Evolutionary conservation across 176 grass and related monocot genomes (phyloP), one percentile per base, ranked within the genome.

Genomic region (Thalia dealbata): DNA sequence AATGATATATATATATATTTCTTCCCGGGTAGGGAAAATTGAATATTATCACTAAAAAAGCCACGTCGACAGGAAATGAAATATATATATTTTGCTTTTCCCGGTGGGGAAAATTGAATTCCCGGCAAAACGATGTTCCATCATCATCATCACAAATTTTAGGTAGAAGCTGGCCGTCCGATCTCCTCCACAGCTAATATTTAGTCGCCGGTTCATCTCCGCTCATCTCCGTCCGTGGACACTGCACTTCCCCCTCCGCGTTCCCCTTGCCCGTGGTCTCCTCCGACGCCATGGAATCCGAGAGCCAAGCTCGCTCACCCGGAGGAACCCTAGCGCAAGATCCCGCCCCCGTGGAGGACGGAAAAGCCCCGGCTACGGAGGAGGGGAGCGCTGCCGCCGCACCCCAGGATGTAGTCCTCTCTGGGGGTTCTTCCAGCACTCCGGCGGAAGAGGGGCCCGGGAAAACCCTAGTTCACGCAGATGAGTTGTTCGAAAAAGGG

Each of bases 401-500:
- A 3, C 43, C 14, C 11, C n/a, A 18, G 26, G 44, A 14, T 21
- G 25, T 24, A 43, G n/a, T 15, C 30, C 11, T 19, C 30, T 26
- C 52, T 43, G 67, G 51, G 52, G 67, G 41, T 60, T 45, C 76
- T 46, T 61, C 32, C 38, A 45, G 67, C 8, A 63, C 14, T 30
- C 0, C 14, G 10, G n/a, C 26, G 45, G 64, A 55, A 10, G 71
- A 79, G 69, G 64, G 80, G 29, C 30, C 54, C 50, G 79, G 78
- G 30, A 48, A 78, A 81, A 86, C 87, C 85, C 90, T 99, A 88
- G 81, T 82, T 44, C 64, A 38, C 67, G 95, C 95, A 69, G 83
- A 93, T 58, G 90, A 86, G 67, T 80, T 91, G 30, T 93, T 91
- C 77, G 83, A 86, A 56, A 58, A 65, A 73, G 90, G 95, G 8